Evolutionary conservation across 441 rosid species (phyloP).

Genomic region (Erodium texanum): DNA sequence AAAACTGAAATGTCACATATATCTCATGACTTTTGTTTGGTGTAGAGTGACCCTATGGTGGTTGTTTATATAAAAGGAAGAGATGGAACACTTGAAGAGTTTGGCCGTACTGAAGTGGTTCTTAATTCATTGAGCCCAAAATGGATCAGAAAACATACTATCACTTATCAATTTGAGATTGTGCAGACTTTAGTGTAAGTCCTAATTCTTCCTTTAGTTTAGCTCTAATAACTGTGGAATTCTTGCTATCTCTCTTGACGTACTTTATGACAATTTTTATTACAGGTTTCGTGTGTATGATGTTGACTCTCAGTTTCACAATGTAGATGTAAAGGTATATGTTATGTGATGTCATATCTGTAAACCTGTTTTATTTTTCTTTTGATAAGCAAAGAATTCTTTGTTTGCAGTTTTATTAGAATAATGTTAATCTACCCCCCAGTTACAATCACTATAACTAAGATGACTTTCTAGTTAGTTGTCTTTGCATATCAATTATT

Average conservation of each 20-base stretch:
- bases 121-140: constrained; percentile 70
- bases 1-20: background rate
- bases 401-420: too few relatives aligned
- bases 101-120: constrained; percentile 71
- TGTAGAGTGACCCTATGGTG: constrained; percentile 89
- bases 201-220: constrained; percentile 6
- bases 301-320: constrained; percentile 72
- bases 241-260: constrained; percentile 7
- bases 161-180: constrained; percentile 58
- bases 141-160: constrained; percentile 53
- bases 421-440: too few relatives aligned
- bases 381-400: background rate
- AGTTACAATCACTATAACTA: too few relatives aligned
- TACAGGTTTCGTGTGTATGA: constrained; percentile 68
- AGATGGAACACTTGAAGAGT: constrained; percentile 59
- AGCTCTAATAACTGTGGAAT: constrained; percentile 6
- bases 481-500: too few relatives aligned
- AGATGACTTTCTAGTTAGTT: too few relatives aligned
- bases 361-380: background rate
- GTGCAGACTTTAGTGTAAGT: constrained; percentile 80
- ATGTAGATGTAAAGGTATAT: constrained; percentile 57
- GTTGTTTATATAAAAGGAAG: constrained; percentile 55
- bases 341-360: constrained; percentile 5
- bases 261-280: constrained; percentile 17
- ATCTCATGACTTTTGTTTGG: constrained; percentile 23